Percentiles rank a stretch among this genome's conserved stretches.
phyloP scores from a whole-genome alignment of 164 flowering plant species.

The Stephania japonica region DNA sequence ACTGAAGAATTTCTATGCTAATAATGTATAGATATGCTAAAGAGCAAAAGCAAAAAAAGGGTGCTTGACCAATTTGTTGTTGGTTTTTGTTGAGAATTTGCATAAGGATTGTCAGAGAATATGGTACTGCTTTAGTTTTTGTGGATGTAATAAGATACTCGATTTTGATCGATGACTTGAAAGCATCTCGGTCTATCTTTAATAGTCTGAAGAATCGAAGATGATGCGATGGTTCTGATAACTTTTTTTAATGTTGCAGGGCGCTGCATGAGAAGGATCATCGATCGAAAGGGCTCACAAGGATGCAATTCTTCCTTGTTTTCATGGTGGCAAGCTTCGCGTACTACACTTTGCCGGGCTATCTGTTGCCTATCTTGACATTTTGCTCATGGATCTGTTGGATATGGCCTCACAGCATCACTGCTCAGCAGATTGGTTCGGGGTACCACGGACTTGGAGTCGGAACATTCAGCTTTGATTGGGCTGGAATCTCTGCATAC shows the following conservation, averaged over 20 bases:
- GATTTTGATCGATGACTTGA: not conserved
- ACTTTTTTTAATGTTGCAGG: constrained; percentile 29
- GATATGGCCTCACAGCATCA: constrained; percentile 77
- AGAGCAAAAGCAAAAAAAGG: not conserved
- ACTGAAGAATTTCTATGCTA: not conserved
- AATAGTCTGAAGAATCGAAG: not conserved
- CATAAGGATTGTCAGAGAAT: not conserved
- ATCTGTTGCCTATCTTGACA: constrained; percentile 72
- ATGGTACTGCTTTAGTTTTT: not conserved
- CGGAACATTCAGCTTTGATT: constrained; percentile 89
- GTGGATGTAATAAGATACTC: not conserved
- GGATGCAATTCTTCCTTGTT: constrained; percentile 79
- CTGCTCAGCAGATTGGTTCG: constrained; percentile 92
- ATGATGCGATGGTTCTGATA: not conserved
- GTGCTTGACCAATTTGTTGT: not conserved
- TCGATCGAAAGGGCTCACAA: constrained; percentile 46
- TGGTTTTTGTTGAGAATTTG: constrained; percentile 16
- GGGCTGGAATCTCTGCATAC: constrained; percentile 97
- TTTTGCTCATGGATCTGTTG: constrained; percentile 98
- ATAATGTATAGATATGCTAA: not conserved
- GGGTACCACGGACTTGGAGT: constrained; percentile 89
- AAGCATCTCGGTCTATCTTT: not conserved
- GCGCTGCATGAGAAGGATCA: constrained; percentile 87
- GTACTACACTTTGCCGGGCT: constrained; percentile 85
- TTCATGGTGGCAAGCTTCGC: constrained; percentile 65